Base-by-base conservation (phyloP, 192 early-diverging fungal genomes). In the Linnemannia elongata region DNA sequence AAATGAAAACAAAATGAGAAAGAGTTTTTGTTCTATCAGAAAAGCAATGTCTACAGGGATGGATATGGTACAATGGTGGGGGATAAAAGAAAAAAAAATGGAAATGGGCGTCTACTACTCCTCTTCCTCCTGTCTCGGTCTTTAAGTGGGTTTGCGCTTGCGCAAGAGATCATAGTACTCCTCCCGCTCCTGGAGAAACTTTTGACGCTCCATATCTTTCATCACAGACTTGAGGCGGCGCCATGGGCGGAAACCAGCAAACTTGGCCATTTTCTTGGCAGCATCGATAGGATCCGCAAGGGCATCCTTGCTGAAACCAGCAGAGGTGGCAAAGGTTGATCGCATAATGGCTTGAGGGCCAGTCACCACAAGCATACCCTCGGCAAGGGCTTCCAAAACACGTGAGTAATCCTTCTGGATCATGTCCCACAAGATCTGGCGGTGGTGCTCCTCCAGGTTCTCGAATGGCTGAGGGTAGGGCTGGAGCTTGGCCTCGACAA, bases 151-250 rank as follows among this genome's bases (percentile, higher is more conserved):
- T 55, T 77, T 86, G 68, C 77, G 78, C 6, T 36, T 66, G 17
- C 77, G 72, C 72, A 79, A 74, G 35, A 78, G 60, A 20, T 78
- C 77, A 44, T 75, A 79, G 36, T 36, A 69, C 13, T 76, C 74
- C 54, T 76, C 83, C 3, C 78, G 77, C 42, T 80, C 78, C 42
- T 80, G 33, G 20, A 72, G 68, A 63, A 72, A 78, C 80, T 87
- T 70, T 66, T 77, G 81, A 5, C 85, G 79, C 35, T 87, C 79
- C 75, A 78, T 78, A 45, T 87, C 85, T 72, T 76, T 87, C 72
- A 87, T 87, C 6, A 81, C 76, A 1, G 73, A 73, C 80, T 81
- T 77, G 80, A 87, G 85, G 36, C 57, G 75, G 33, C 85, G 79
- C 85, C 85, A 87, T 22, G 60, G 72, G 1, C 80, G 75, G 66